Evolutionary conservation across 345 rosid species (phyloP), one percentile per base, ranked within the genome.

Genomic region (Brassica rapa): DNA sequence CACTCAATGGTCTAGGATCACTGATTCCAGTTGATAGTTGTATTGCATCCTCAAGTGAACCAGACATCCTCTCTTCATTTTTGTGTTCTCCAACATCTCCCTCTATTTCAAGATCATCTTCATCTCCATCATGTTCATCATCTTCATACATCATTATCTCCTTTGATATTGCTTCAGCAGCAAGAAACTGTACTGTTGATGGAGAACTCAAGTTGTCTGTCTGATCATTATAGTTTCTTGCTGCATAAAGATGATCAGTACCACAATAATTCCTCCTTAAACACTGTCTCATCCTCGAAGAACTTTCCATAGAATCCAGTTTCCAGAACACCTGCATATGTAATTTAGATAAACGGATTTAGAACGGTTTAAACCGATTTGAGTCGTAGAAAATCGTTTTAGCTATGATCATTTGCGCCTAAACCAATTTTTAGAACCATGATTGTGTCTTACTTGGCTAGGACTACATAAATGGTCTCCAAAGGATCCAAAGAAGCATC

Each of bases 211-310:
- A 86, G 80, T 76, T 81, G 62, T 79, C 87, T 71, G 67, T 70
- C 77, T 84, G 83, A 82, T 89, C 90, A 76, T 83, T 92, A 71
- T 81, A 85, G 82, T 90, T 84, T 76, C 92, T 89, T 78, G 88
- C 88, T 85, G 89, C 85, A 82, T 88, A 92, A 71, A 80, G 82
- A 87, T 92, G 94, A 86, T 86, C 82, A 61, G 87, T 87, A 61
- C 93, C 93, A 59, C 74, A 60, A 73, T 95, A 91, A 35, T 88
- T 84, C 78, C 89, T 82, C 78, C 94, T 90, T 83, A 95, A 83
- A 80, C 89, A 90, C 72, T 68, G 83, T 81, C 99, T 90, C 98
- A 93, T 95, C 88, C 99, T 91, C 70, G 93, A 87, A 80, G 97
- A 91, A 86, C 86, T 91, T 84, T 95, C 99, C 91, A 87, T 86